Evolutionary conservation across 139 green algal genomes (phyloP), one percentile per base, ranked within the genome.

Genomic region (Picochlorum sp.): DNA sequence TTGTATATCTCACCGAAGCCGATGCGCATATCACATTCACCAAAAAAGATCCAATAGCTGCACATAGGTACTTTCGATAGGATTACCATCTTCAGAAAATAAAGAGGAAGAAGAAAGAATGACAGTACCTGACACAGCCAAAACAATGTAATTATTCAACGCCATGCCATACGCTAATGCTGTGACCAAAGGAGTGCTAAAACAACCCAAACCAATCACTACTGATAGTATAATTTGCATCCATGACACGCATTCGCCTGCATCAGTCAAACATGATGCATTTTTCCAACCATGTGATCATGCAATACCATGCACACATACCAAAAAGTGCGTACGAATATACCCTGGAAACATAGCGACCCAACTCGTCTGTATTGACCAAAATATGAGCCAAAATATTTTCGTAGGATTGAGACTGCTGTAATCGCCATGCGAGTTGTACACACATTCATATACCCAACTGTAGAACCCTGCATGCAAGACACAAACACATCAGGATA

Each of bases 311-410:
- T 41, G 34, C 34, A 41, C 3, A 41, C 47, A 51, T 34, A 75
- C 69, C 30, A 44, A 66, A 71, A 32, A 75, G 30, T 32, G 52
- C 56, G 10, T 50, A 24, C 6, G 10, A 21, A 70, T 45, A 24
- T 54, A 49, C 2, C 26, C 32, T 14, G 28, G 15, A 41, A 71
- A 75, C 1, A 65, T 8, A 4, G 24, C 34, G 2, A 66, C 26
- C 69, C 69, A 75, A 30, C 34, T 44, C n/a, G 51, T 11, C 28
- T 67, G 38, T 16, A 65, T 49, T 3, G 45, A 37, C 52, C 54
- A 71, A 63, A 55, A 75, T 24, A 66, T 8, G 1, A 75, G 55
- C 24, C 44, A 71, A 47, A 70, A 75, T 62, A 70, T 52, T 18
- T 64, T 44, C 20, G 15, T n/a, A 16, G 20, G 5, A 24, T 51